A percentile compares a stretch with the other conserved stretches of the same genome.
These are phyloP conservation scores for Metschnikowia cubensis DNA, from an alignment of 805 yeast genomes.

Conservation along the genomic window DNA sequence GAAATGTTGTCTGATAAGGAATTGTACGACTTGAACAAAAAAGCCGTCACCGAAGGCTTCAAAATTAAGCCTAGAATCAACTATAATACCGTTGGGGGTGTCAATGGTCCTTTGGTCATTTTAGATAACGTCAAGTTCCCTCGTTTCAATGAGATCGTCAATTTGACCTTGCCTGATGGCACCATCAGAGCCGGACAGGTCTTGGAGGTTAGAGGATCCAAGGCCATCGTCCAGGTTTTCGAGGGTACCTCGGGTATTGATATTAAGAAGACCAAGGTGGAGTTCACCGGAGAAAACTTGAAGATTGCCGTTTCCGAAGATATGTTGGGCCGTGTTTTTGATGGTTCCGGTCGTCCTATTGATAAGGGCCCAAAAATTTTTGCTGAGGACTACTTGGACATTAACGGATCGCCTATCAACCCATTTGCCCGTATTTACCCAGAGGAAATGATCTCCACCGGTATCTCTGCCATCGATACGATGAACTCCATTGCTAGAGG, in stretches of 20 bases:
- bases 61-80: constrained; percentile 85
- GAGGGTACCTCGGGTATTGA: constrained; percentile 99
- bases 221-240: constrained; percentile 97
- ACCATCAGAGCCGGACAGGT: constrained; percentile 95
- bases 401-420: constrained; percentile 97
- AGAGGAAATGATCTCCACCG: constrained; percentile 99
- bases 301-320: constrained; percentile 95
- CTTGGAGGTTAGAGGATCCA: constrained; percentile 92
- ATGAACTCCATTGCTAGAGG: constrained; percentile 99
- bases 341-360: constrained; percentile 98
- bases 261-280: constrained; percentile 95
- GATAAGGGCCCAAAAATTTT: constrained; percentile 98
- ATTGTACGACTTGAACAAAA: constrained; percentile 74
- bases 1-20: constrained; percentile 39
- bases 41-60: constrained; percentile 89
- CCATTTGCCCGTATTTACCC: constrained; percentile 98
- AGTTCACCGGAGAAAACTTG: constrained; percentile 93
- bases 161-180: constrained; percentile 95
- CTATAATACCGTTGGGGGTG: constrained; percentile 97
- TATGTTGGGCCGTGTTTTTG: constrained; percentile 94
- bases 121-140: constrained; percentile 47
- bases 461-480: constrained; percentile 97
- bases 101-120: constrained; percentile 95
- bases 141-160: constrained; percentile 93
- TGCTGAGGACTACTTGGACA: constrained; percentile 97